A percentile compares a stretch with the other conserved stretches of the same genome.
Evolutionary conservation across 805 yeast species (phyloP).

Genomic region (Kuraishia ogatae): DNA sequence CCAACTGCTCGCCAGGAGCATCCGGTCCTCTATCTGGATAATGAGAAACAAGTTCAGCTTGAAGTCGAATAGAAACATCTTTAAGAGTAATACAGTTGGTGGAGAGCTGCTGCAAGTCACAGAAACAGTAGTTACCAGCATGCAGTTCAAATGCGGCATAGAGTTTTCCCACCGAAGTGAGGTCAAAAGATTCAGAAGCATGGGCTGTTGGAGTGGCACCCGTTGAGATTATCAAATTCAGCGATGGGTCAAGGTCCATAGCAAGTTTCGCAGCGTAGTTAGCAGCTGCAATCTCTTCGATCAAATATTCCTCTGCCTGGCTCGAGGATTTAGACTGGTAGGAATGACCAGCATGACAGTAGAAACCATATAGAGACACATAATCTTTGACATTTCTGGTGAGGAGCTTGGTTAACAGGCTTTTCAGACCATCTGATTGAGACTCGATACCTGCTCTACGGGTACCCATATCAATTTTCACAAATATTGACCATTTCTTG

Average conservation of each 20-base stretch:
- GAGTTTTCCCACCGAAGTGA: conserved; percentile 13
- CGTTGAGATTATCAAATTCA: conserved; percentile 47
- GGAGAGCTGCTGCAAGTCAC: conserved; percentile 71
- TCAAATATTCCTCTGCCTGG: conserved; percentile 37
- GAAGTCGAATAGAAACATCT: conserved; percentile 41
- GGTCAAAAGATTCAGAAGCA: conserved; percentile 29
- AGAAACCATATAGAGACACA: conserved; percentile 54
- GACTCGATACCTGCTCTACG: conserved; percentile 51
- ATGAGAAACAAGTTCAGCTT: conserved; percentile 50
- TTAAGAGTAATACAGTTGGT: conserved; percentile 45
- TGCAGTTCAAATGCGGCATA: conserved; percentile 53
- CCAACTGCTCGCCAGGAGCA: conserved; percentile 49
- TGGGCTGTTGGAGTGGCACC: conserved; percentile 83
- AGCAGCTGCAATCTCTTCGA: conserved; percentile 52
- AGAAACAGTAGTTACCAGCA: conserved; percentile 73
- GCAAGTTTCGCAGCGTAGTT: conserved; percentile 41
- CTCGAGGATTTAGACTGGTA: conserved; percentile 38
- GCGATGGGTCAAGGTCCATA: conserved; percentile 22
- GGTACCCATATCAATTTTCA: conserved; percentile 68
- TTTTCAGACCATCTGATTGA: conserved; percentile 24
- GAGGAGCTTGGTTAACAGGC: conserved; percentile 13
- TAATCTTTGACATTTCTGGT: conserved; percentile 16
- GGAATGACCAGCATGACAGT: conserved; percentile 77
- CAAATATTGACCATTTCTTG: conserved; percentile 51
- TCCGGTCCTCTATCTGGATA: conserved; percentile 47